Evolutionary conservation across 2,329 filamentous ascomycete genomes (phyloP).

Genomic region (Xenoacremonium recifei): DNA sequence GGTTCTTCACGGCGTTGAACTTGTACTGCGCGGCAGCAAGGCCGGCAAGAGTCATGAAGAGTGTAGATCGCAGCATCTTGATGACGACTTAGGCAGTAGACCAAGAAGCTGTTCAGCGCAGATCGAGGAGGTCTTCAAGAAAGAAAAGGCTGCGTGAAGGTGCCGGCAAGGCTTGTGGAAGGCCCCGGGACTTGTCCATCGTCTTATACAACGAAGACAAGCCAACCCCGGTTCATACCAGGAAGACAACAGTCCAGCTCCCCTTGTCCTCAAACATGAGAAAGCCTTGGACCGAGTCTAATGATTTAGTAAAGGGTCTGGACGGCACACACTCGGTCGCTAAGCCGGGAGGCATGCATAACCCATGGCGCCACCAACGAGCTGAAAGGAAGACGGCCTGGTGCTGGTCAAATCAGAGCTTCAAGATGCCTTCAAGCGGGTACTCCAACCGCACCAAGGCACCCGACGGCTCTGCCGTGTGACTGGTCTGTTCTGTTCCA

Average conservation of each 20-base stretch:
- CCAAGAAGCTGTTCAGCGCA: too few relatives aligned
- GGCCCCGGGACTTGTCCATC: too few relatives aligned
- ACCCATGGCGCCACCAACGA: conserved; percentile 15
- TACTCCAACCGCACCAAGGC: conserved; percentile 9
- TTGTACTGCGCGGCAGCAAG: conserved; percentile 23
- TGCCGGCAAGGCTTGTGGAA: too few relatives aligned
- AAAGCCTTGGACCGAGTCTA: conserved; percentile 6
- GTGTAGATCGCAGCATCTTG: conserved; percentile 24
- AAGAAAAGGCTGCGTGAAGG: too few relatives aligned
- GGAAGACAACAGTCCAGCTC: too few relatives aligned
- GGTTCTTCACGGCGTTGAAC: conserved; percentile 30
- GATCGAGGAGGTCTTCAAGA: too few relatives aligned
- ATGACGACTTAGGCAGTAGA: not conserved
- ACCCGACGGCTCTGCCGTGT: conserved; percentile 7
- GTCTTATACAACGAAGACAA: too few relatives aligned
- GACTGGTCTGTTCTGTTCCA: conserved; percentile 1
- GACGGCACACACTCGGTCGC: too few relatives aligned
- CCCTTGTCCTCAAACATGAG: not conserved
- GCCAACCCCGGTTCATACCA: too few relatives aligned
- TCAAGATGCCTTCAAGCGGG: conserved; percentile 20
- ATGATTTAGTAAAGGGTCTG: too few relatives aligned
- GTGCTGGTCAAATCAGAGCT: not conserved
- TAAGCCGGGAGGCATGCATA: conserved; percentile 16
- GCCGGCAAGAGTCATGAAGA: conserved; percentile 26
- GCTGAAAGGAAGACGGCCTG: conserved; percentile 6